Conservation (phyloP, 2,329 filamentous ascomycete species). For the Didymella lethalis region DNA sequence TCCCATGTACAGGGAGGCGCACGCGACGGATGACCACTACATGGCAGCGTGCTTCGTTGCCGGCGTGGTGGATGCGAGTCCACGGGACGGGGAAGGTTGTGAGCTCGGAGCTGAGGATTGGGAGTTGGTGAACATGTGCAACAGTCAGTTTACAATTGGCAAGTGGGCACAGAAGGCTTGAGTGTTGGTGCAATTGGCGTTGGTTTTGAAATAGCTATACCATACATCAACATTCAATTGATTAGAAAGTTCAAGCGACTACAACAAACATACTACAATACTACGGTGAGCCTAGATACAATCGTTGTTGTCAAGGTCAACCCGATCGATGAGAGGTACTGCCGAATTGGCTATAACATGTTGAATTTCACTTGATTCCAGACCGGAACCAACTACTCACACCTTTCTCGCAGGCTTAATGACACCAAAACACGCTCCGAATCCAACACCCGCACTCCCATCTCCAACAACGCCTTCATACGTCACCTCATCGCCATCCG, state of each 20-base stretch:
- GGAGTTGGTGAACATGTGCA: constrained; percentile 48
- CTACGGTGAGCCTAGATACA: no score
- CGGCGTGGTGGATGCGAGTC: constrained; percentile 52
- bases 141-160: constrained; percentile 45
- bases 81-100: constrained; percentile 31
- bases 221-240: not conserved
- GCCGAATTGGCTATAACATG: not conserved
- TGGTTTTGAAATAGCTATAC: not conserved
- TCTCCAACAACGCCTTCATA: constrained; percentile 50
- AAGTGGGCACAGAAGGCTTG: constrained; percentile 27
- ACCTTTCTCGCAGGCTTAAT: constrained; percentile 39
- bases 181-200: not conserved
- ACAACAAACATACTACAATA: not conserved
- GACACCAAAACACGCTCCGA: constrained; percentile 52
- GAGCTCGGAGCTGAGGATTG: constrained; percentile 44
- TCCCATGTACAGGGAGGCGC: constrained; percentile 69
- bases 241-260: not conserved
- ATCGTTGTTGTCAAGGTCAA: not conserved
- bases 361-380: not conserved
- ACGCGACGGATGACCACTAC: constrained; percentile 75
- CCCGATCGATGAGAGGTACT: no score
- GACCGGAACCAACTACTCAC: not conserved
- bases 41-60: constrained; percentile 71
- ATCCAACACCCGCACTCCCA: constrained; percentile 46
- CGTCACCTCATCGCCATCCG: constrained; percentile 53